Evolutionary conservation across 257 asterid species (phyloP).

Genomic region (Parsonsia alboflavescens): DNA sequence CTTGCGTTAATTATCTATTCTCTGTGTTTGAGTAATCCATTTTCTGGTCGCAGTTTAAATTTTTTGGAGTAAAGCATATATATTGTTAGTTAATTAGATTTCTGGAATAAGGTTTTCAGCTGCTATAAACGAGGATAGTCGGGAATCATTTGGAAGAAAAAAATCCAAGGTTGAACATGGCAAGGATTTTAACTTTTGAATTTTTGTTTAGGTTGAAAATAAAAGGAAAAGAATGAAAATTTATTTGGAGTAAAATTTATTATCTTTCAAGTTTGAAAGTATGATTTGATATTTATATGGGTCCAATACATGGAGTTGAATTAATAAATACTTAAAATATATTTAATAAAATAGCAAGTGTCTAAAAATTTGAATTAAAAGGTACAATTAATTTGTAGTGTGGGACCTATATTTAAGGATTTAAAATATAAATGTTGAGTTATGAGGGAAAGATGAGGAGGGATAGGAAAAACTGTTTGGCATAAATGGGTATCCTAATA

Average conservation of each 20-base stretch:
- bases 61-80: neutral
- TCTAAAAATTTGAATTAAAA: no score
- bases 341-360: no score
- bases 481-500: neutral
- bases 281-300: no score
- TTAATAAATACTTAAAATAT: no score
- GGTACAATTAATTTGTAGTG: no score
- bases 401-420: neutral
- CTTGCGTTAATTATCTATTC: neutral
- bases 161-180: neutral
- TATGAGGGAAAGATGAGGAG: neutral
- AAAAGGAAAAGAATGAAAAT: no score
- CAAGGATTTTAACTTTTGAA: neutral
- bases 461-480: neutral
- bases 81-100: neutral
- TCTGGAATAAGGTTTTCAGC: neutral
- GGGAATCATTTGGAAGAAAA: neutral
- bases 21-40: neutral
- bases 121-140: neutral
- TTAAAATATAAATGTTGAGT: no score
- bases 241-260: no score
- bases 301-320: neutral
- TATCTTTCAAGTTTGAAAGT: no score
- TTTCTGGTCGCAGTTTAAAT: neutral
- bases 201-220: no score